These are phyloP conservation scores for Leishmania tarentolae DNA, from an alignment of 208 protist genomes.

Conservation along the genomic window DNA sequence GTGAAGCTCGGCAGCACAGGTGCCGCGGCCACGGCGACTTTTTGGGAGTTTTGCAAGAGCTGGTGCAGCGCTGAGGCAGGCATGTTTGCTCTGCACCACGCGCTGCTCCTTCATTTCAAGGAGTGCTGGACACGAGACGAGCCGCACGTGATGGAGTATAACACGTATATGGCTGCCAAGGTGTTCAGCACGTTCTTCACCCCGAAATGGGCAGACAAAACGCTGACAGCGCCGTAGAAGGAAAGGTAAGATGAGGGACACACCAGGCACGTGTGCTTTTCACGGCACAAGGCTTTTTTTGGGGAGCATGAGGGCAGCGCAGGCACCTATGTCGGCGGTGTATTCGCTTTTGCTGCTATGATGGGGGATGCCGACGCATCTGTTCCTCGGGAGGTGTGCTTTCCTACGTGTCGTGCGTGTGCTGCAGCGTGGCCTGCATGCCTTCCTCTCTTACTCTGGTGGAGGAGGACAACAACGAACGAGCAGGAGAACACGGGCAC, in stretches of 20 bases:
- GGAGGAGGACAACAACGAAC: not conserved
- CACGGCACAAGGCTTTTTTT: not conserved
- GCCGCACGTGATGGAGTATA: slow-evolving; percentile 88
- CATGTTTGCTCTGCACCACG: slow-evolving; percentile 76
- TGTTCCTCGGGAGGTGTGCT: not conserved
- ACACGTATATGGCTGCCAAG: slow-evolving; percentile 61
- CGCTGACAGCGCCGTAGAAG: not conserved
- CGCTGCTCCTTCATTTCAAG: slow-evolving; percentile 81
- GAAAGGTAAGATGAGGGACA: not conserved
- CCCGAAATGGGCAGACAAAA: slow-evolving; percentile 27
- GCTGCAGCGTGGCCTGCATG: not conserved
- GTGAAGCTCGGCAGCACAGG: slow-evolving; percentile 8
- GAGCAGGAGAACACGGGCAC: not conserved
- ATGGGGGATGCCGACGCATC: not conserved
- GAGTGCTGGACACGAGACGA: slow-evolving; percentile 75
- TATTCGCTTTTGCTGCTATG: not conserved
- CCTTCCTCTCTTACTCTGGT: not conserved
- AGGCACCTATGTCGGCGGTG: not conserved
- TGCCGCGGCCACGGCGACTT: slow-evolving; percentile 14
- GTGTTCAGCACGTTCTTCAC: slow-evolving; percentile 78
- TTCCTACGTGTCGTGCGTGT: not conserved
- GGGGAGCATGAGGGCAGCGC: not conserved
- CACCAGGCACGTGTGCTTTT: not conserved
- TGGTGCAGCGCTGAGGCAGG: slow-evolving; percentile 56
- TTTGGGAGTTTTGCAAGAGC: slow-evolving; percentile 26